Percentiles rank a stretch among this genome's conserved stretches.
phyloP scores from a whole-genome alignment of 306 rosid genomes.

The Phaseolus lunatus region DNA sequence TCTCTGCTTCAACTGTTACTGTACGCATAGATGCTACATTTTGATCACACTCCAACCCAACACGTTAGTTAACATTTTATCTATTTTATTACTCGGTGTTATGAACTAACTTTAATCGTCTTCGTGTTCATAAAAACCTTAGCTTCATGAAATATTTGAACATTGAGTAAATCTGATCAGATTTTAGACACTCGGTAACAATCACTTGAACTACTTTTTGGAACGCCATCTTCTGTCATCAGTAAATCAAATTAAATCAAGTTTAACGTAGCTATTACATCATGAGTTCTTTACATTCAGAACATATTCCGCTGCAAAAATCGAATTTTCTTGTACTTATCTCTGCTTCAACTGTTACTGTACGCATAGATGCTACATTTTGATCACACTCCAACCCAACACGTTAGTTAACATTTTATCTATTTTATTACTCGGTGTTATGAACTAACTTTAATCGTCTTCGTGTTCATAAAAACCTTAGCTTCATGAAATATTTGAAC shows the following conservation, averaged over 20 bases:
- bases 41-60: too few relatives aligned
- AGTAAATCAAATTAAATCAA: conserved; percentile 12
- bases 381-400: too few relatives aligned
- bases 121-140: background rate
- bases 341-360: background rate
- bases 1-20: background rate
- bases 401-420: background rate
- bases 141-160: background rate
- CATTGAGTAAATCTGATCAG: background rate
- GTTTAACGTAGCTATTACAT: background rate
- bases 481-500: background rate
- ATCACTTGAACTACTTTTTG: background rate
- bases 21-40: conserved; percentile 11
- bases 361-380: conserved; percentile 11
- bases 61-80: background rate
- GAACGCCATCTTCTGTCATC: background rate
- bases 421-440: background rate
- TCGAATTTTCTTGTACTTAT: background rate
- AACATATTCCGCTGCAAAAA: background rate
- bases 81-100: background rate
- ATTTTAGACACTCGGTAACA: background rate
- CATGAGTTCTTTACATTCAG: conserved; percentile 1
- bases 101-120: background rate
- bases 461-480: background rate
- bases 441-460: background rate